Percentiles rank a stretch among this genome's conserved stretches.
Evolutionary conservation across 179 eudicot species (phyloP).

Genomic region (Amaranthus tricolor): DNA sequence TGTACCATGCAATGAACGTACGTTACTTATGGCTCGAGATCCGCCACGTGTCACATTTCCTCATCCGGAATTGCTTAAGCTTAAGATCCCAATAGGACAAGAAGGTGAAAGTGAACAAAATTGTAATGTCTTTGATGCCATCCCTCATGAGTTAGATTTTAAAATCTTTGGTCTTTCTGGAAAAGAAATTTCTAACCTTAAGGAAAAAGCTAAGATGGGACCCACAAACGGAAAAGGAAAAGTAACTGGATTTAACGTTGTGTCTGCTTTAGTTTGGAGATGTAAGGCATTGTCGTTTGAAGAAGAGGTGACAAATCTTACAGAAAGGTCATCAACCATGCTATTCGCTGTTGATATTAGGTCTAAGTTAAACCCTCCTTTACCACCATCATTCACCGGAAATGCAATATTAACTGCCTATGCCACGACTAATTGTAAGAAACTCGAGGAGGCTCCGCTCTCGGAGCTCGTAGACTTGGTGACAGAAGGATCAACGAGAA

Average conservation of each 20-base stretch:
- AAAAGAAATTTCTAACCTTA: slow-evolving; percentile 46
- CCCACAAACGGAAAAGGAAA: slow-evolving; percentile 19
- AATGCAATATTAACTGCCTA: slow-evolving; percentile 76
- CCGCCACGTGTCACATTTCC: slow-evolving; percentile 77
- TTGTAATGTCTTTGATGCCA: slow-evolving; percentile 45
- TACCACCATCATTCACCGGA: slow-evolving; percentile 56
- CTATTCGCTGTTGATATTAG: slow-evolving; percentile 71
- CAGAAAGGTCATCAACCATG: slow-evolving; percentile 45
- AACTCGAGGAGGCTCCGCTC: slow-evolving; percentile 48
- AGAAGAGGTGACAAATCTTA: background rate
- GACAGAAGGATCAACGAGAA: slow-evolving; percentile 51
- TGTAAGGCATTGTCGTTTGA: slow-evolving; percentile 69
- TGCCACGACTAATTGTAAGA: slow-evolving; percentile 49
- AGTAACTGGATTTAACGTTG: slow-evolving; percentile 68
- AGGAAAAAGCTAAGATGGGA: slow-evolving; percentile 39
- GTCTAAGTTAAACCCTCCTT: slow-evolving; percentile 51
- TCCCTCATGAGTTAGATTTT: slow-evolving; percentile 56
- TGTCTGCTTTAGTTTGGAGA: slow-evolving; percentile 73
- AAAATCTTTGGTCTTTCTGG: slow-evolving; percentile 52
- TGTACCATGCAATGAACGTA: slow-evolving; percentile 61
- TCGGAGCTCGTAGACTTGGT: slow-evolving; percentile 54
- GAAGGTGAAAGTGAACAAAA: slow-evolving; percentile 30
- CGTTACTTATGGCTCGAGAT: slow-evolving; percentile 60
- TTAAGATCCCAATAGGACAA: slow-evolving; percentile 43
- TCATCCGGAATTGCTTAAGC: slow-evolving; percentile 67